Evolutionary conservation across 768 basidiomycete genomes (phyloP).

Genomic region (Tulasnella sp.): DNA sequence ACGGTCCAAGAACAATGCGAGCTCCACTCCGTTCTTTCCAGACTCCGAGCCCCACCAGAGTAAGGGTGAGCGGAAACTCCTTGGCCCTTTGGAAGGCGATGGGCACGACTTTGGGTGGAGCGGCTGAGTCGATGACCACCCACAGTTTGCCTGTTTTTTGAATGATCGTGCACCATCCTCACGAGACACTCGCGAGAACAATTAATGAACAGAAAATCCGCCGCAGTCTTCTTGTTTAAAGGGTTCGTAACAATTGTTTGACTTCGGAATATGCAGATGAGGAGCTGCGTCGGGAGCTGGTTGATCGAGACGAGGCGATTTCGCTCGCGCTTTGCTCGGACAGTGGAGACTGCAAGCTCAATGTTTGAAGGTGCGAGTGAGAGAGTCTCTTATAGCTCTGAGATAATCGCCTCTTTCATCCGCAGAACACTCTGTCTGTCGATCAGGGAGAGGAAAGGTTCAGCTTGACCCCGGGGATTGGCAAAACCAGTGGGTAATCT

Average conservation of each 20-base stretch:
- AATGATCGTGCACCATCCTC: neutral
- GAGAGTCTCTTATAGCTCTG: too few relatives aligned
- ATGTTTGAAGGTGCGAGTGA: too few relatives aligned
- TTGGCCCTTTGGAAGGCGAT: neutral
- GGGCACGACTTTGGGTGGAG: neutral
- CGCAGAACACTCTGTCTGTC: too few relatives aligned
- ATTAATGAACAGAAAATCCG: too few relatives aligned
- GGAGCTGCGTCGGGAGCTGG: neutral
- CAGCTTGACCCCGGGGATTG: too few relatives aligned
- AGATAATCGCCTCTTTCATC: too few relatives aligned
- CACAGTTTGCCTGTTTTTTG: neutral
- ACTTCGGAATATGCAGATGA: neutral
- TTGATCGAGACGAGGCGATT: neutral
- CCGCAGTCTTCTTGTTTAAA: too few relatives aligned
- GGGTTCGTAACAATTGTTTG: too few relatives aligned
- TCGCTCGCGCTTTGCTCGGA: neutral
- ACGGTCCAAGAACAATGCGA: neutral
- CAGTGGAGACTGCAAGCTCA: too few relatives aligned
- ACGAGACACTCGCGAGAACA: neutral
- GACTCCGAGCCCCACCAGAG: neutral
- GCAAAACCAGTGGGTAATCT: too few relatives aligned
- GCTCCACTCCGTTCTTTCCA: neutral
- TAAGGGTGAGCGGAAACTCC: neutral
- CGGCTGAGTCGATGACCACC: neutral
- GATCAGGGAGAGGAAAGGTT: too few relatives aligned